These are phyloP conservation scores for Aspergillus nanangensis DNA, from an alignment of 495 filamentous ascomycete species.

Conservation along the genomic window DNA sequence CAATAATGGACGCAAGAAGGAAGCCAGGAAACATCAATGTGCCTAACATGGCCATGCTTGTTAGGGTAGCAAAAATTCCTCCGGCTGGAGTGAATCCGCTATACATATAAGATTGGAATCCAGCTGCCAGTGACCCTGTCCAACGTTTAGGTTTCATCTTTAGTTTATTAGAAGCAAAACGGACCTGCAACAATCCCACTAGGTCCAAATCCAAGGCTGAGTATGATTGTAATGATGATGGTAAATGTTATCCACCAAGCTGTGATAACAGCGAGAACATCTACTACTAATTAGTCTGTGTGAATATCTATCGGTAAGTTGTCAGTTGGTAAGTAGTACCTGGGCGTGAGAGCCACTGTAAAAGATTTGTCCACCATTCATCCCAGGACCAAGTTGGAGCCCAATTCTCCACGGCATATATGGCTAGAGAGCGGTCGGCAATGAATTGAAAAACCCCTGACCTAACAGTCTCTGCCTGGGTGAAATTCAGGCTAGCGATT, in stretches of 20 bases:
- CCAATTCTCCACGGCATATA: no score
- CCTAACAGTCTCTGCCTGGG: neutral
- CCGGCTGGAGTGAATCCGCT: conserved; percentile 37
- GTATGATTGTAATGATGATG: conserved; percentile 18
- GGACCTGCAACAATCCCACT: conserved; percentile 26
- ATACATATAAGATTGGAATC: conserved; percentile 37
- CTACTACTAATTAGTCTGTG: neutral
- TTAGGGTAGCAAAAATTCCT: conserved; percentile 38
- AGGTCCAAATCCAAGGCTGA: conserved; percentile 29
- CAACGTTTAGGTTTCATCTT: no score
- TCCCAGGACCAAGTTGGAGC: neutral
- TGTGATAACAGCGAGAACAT: conserved; percentile 23
- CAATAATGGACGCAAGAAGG: neutral
- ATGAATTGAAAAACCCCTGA: neutral
- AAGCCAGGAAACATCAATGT: neutral
- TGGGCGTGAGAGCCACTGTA: neutral
- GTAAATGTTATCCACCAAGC: conserved; percentile 35
- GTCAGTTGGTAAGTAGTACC: no score
- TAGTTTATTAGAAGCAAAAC: no score
- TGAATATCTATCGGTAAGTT: neutral
- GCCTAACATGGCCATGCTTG: conserved; percentile 39
- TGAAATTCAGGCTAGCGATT: conserved; percentile 1
- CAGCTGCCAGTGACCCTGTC: conserved; percentile 32
- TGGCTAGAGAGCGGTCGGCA: neutral
- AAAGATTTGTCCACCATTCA: neutral